Conservation (phyloP, 2,329 filamentous ascomycete species). For the Stagonosporopsis chrysanthemi region DNA sequence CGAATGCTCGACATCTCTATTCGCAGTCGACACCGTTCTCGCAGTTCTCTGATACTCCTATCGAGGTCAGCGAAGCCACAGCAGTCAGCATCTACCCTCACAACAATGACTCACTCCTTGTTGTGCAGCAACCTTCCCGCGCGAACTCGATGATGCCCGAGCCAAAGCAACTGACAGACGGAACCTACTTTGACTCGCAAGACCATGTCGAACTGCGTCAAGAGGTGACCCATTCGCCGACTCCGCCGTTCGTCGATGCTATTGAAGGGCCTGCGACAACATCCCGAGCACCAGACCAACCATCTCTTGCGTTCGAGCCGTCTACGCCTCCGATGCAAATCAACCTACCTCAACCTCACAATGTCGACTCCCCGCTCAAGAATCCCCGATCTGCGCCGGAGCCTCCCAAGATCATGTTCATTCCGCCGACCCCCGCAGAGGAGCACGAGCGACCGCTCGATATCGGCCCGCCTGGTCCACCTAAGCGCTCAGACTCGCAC, state of each 20-base stretch:
- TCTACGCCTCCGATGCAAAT: constrained; percentile 48
- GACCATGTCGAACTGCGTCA: constrained; percentile 29
- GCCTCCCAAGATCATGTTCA: constrained; percentile 64
- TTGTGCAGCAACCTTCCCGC: constrained; percentile 63
- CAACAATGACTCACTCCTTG: constrained; percentile 68
- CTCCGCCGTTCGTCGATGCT: constrained; percentile 38
- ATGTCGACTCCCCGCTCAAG: constrained; percentile 64
- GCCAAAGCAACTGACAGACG: constrained; percentile 25
- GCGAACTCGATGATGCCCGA: constrained; percentile 35
- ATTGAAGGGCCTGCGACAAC: constrained; percentile 22
- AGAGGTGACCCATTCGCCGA: constrained; percentile 30
- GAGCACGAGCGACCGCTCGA: constrained; percentile 54
- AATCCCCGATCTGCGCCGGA: constrained; percentile 66
- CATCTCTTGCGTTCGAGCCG: constrained; percentile 44
- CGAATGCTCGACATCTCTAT: constrained; percentile 55
- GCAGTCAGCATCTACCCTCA: constrained; percentile 68
- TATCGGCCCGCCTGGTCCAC: constrained; percentile 39
- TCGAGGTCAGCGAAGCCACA: constrained; percentile 68
- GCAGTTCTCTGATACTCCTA: constrained; percentile 57
- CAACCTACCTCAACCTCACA: constrained; percentile 27
- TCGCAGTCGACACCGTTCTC: constrained; percentile 59
- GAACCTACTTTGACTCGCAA: constrained; percentile 25
- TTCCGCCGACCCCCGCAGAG: constrained; percentile 61
- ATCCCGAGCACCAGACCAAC: constrained; percentile 24
- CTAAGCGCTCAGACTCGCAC: constrained; percentile 43